Evolutionary conservation across 225 moss, liverwort and hornwort species (phyloP).

Genomic region (Bryum argenteum): DNA sequence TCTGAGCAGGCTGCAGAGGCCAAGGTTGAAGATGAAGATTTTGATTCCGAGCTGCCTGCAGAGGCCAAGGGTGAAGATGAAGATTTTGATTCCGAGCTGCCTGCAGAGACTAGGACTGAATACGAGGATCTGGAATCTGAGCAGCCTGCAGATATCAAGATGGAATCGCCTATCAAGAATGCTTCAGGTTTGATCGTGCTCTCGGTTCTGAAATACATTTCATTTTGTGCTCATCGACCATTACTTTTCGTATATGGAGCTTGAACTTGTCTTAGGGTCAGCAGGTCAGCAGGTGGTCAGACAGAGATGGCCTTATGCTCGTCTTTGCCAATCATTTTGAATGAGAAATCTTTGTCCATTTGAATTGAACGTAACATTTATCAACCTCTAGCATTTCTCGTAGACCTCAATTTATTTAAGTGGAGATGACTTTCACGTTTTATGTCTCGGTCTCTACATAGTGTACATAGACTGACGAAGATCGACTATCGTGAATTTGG

Average conservation of each 20-base stretch:
- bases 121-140: slow-evolving; percentile 66
- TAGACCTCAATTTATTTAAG: slow-evolving; percentile 9
- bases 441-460: neutral
- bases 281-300: too few species aligned
- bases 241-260: slow-evolving; percentile 10
- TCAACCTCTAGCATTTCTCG: neutral
- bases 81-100: slow-evolving; percentile 55
- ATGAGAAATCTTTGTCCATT: neutral
- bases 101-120: slow-evolving; percentile 30
- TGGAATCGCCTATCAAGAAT: slow-evolving; percentile 34
- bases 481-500: slow-evolving; percentile 4
- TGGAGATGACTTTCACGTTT: slow-evolving; percentile 18
- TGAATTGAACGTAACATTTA: neutral
- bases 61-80: slow-evolving; percentile 56
- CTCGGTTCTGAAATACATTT: slow-evolving; percentile 20
- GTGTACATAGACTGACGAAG: slow-evolving; percentile 2
- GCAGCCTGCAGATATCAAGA: slow-evolving; percentile 40
- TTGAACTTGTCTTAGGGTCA: neutral
- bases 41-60: too few species aligned
- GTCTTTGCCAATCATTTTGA: neutral
- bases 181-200: slow-evolving; percentile 33
- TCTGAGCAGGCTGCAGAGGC: slow-evolving; percentile 44
- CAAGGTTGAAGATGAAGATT: slow-evolving; percentile 59
- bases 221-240: slow-evolving; percentile 5
- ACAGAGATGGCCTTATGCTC: slow-evolving; percentile 1